Conservation (phyloP, 495 filamentous ascomycete genomes). For the Lindgomyces ingoldianus region DNA sequence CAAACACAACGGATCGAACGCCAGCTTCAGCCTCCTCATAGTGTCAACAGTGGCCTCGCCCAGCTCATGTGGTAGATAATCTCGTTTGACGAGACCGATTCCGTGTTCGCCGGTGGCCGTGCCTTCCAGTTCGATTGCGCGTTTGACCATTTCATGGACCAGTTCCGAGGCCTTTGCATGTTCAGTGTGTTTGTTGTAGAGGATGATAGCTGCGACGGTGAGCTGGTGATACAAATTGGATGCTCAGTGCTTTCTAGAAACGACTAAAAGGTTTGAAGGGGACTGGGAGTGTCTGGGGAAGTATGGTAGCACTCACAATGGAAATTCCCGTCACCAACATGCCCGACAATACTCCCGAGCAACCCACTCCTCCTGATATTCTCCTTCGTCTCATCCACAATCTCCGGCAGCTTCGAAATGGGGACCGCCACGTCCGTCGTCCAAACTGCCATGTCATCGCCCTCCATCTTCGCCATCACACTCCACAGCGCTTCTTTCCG, state of each 20-base stretch:
- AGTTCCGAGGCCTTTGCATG: conserved; percentile 64
- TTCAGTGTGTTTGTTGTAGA: conserved; percentile 67
- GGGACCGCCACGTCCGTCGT: conserved; percentile 84
- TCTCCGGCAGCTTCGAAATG: conserved; percentile 67
- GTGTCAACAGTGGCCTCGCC: conserved; percentile 71
- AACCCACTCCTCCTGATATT: conserved; percentile 68
- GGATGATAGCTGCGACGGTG: conserved; percentile 60
- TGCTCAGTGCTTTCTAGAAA: too few relatives aligned
- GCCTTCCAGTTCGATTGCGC: conserved; percentile 78
- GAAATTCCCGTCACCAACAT: conserved; percentile 85
- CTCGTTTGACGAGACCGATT: conserved; percentile 77
- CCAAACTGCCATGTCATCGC: conserved; percentile 69
- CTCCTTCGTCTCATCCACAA: conserved; percentile 76
- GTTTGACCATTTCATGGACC: conserved; percentile 81
- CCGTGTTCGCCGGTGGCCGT: conserved; percentile 85
- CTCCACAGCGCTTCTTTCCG: conserved; percentile 85
- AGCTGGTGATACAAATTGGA: too few relatives aligned
- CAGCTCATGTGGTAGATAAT: conserved; percentile 74
- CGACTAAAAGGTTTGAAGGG: too few relatives aligned
- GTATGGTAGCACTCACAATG: conserved; percentile 54
- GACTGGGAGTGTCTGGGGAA: too few relatives aligned
- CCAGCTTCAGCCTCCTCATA: conserved; percentile 76
- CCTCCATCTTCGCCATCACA: conserved; percentile 62
- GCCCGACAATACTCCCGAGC: conserved; percentile 73
- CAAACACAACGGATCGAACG: conserved; percentile 74